Percentiles rank a stretch among this genome's conserved stretches.
These are phyloP conservation scores for Blastobotrys chiropterorum DNA, from an alignment of 805 yeast genomes.

Conservation along the genomic window DNA sequence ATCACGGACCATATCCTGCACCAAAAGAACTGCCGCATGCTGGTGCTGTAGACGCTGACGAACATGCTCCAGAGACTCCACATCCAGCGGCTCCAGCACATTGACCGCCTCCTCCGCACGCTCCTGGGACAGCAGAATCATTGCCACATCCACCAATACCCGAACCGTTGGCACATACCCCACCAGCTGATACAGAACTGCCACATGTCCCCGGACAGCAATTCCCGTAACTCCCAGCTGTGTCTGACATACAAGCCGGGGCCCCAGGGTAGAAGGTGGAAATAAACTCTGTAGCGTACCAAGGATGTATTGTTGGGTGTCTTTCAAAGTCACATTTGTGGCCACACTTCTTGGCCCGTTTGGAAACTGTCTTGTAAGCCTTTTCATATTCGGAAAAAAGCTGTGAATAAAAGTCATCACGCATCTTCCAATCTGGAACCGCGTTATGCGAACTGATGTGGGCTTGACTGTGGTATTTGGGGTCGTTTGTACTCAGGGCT, in stretches of 20 bases:
- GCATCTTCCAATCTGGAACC: neutral
- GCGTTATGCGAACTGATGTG: conserved; percentile 15
- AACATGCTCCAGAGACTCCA: too few relatives aligned
- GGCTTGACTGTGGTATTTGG: conserved; percentile 1
- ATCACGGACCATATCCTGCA: too few relatives aligned
- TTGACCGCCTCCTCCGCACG: too few relatives aligned
- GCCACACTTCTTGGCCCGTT: neutral
- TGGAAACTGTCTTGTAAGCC: neutral
- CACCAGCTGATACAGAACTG: neutral
- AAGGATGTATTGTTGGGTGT: neutral
- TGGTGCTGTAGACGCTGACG: too few relatives aligned
- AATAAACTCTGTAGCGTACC: neutral
- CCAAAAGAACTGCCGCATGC: too few relatives aligned
- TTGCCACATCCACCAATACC: too few relatives aligned
- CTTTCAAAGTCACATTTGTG: neutral
- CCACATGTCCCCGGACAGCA: neutral
- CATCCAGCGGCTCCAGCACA: too few relatives aligned
- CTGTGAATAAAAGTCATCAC: neutral
- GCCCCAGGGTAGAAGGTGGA: neutral
- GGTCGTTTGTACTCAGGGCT: neutral
- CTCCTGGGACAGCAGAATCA: too few relatives aligned
- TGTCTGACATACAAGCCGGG: neutral
- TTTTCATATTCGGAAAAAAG: neutral
- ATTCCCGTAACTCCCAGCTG: neutral
- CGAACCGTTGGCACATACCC: neutral